These are phyloP conservation scores for Biscogniauxia marginata DNA, from an alignment of 2,329 filamentous ascomycete genomes.

Conservation along the genomic window DNA sequence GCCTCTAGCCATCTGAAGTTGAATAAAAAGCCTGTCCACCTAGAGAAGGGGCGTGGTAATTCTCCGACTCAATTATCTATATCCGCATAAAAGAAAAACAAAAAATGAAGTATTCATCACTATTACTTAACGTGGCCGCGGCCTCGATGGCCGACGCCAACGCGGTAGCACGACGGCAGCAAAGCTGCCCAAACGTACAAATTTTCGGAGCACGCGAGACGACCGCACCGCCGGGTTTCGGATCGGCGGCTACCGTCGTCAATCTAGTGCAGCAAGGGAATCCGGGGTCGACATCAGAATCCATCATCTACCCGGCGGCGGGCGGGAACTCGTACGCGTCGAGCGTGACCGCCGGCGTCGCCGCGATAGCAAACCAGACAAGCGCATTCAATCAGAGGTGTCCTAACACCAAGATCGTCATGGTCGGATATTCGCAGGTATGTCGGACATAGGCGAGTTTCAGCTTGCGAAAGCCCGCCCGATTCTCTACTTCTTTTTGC, in stretches of 20 bases:
- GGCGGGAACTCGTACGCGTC: slow-evolving; percentile 52
- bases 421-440: slow-evolving; percentile 63
- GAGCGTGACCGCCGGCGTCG: slow-evolving; percentile 51
- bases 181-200: slow-evolving; percentile 42
- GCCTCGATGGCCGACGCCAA: background rate
- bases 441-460: slow-evolving; percentile 14
- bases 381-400: slow-evolving; percentile 52
- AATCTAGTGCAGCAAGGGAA: slow-evolving; percentile 42
- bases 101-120: background rate
- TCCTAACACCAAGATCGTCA: slow-evolving; percentile 52
- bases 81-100: background rate
- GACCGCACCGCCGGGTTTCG: slow-evolving; percentile 45
- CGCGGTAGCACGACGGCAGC: slow-evolving; percentile 2
- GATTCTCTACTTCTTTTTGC: too few relatives aligned
- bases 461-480: too few relatives aligned
- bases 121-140: slow-evolving; percentile 2
- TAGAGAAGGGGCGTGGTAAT: too few relatives aligned
- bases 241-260: slow-evolving; percentile 43
- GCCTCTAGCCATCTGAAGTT: background rate
- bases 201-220: slow-evolving; percentile 52
- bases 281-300: slow-evolving; percentile 44
- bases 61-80: too few relatives aligned
- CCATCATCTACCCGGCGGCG: slow-evolving; percentile 53
- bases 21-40: too few relatives aligned
- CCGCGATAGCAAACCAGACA: slow-evolving; percentile 47